Base-by-base conservation (phyloP, 306 rosid species). In the Sphenostylis stenocarpa region DNA sequence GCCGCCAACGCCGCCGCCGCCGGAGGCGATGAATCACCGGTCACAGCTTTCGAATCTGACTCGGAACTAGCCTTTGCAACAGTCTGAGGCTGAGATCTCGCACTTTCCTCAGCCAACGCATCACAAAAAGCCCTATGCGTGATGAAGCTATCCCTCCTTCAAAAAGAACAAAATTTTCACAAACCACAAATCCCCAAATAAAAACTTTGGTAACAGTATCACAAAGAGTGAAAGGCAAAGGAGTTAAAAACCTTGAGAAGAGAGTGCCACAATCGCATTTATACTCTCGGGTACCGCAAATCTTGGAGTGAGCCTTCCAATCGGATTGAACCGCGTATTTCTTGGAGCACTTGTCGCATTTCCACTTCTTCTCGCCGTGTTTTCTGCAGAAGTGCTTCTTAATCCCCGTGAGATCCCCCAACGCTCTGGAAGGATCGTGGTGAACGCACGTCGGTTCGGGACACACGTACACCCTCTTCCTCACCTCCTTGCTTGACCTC, bases 281-380 rank as follows among this genome's bases (percentile, higher is more conserved):
- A 76, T 94, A 94, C 88, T 94, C 98, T 70, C 93, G 79, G 55
- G 97, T 87, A n/a, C 98, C 98, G 70, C 98, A 94, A 72, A 94
- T 85, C 80, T 91, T 94, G 24, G 91, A 90, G 83, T 94, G 98
- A 48, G 98, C 98, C 75, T 94, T 94, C 96, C 98, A 94, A 87
- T 94, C 98, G 6, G 98, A 94, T 80, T 94, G 98, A 67, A 94
- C 98, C 0, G 98, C 98, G 72, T 94, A 94, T 73, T 91, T 94
- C 88, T 94, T 94, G 10, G 91, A 86, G 67, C 98, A 94, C 83
- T 94, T 90, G 3, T 91, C 98, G 47, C 98, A 94, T 86, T 94
- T 91, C 98, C 98, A 94, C 86, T 94, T 94, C 88, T 94, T 94
- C 85, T 94, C 98, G 11, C 98, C 97, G 71, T 94, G 98, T 66